Conservation (phyloP, 2,329 filamentous ascomycete species). For the Calonectria naviculata region DNA sequence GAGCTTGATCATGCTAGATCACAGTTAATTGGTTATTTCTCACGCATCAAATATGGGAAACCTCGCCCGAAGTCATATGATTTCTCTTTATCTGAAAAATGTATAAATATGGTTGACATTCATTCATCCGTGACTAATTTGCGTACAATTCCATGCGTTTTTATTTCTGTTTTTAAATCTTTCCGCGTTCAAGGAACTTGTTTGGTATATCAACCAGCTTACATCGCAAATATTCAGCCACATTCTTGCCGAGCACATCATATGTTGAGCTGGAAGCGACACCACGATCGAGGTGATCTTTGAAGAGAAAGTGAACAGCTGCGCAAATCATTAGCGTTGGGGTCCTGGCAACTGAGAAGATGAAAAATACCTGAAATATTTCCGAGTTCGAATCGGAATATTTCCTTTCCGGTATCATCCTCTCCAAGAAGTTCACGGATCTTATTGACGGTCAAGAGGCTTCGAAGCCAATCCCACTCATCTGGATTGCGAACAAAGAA, state of each 20-base stretch:
- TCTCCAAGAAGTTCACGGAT: background rate
- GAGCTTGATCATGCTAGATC: too few relatives aligned
- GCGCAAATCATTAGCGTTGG: background rate
- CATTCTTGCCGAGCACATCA: slow-evolving; percentile 55
- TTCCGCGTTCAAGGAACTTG: slow-evolving; percentile 51
- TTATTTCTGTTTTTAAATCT: too few relatives aligned
- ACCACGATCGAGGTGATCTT: slow-evolving; percentile 55
- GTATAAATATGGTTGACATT: too few relatives aligned
- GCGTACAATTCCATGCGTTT: too few relatives aligned
- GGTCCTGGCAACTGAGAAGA: too few relatives aligned
- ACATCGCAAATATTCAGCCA: slow-evolving; percentile 52
- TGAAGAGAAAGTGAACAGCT: slow-evolving; percentile 51
- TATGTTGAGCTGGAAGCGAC: slow-evolving; percentile 52
- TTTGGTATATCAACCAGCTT: slow-evolving; percentile 54
- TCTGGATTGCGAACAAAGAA: background rate
- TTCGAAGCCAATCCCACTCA: slow-evolving; percentile 6
- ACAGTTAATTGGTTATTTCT: too few relatives aligned
- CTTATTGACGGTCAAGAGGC: background rate
- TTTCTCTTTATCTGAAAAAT: too few relatives aligned
- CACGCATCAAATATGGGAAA: too few relatives aligned
- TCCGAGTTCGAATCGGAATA: background rate
- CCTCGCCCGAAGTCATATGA: too few relatives aligned
- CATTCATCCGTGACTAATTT: too few relatives aligned
- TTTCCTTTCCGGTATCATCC: background rate
- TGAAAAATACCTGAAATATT: background rate